Conservation (phyloP, 441 rosid genomes). For the Hura crepitans region DNA sequence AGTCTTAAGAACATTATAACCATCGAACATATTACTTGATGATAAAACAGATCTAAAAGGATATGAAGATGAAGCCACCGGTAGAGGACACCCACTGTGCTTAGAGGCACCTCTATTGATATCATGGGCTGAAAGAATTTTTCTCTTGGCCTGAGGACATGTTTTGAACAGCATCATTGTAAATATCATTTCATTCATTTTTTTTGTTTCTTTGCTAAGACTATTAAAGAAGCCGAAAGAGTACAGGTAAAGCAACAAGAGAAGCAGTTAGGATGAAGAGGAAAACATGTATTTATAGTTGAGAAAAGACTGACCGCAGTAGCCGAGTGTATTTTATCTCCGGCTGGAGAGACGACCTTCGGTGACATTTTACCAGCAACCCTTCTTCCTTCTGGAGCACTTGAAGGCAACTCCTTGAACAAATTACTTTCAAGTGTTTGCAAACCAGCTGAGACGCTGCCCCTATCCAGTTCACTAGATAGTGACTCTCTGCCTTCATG, state of each 20-base stretch:
- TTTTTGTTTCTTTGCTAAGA: background rate
- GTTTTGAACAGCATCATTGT: conserved; percentile 22
- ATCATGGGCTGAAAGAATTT: conserved; percentile 47
- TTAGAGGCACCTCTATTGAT: conserved; percentile 59
- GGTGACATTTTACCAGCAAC: conserved; percentile 24
- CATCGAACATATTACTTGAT: conserved; percentile 5
- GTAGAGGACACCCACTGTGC: conserved; percentile 58
- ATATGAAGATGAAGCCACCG: conserved; percentile 70
- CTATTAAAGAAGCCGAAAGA: conserved; percentile 1
- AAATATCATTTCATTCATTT: conserved; percentile 12
- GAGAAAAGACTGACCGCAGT: conserved; percentile 46
- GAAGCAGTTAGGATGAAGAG: background rate
- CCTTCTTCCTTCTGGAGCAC: conserved; percentile 34
- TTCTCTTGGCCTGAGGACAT: conserved; percentile 53
- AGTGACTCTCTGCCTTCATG: conserved; percentile 51
- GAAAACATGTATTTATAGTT: background rate
- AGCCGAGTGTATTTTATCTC: conserved; percentile 29
- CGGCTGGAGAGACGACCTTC: conserved; percentile 37
- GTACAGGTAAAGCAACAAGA: conserved; percentile 3
- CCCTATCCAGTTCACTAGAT: conserved; percentile 27
- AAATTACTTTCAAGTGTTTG: conserved; percentile 44
- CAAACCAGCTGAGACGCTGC: conserved; percentile 37
- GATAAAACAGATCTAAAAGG: conserved; percentile 41
- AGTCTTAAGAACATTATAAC: conserved; percentile 11
- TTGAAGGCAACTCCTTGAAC: conserved; percentile 46